These are phyloP conservation scores for Arachis monticola DNA, from an alignment of 331 rosid species.

Conservation along the genomic window DNA sequence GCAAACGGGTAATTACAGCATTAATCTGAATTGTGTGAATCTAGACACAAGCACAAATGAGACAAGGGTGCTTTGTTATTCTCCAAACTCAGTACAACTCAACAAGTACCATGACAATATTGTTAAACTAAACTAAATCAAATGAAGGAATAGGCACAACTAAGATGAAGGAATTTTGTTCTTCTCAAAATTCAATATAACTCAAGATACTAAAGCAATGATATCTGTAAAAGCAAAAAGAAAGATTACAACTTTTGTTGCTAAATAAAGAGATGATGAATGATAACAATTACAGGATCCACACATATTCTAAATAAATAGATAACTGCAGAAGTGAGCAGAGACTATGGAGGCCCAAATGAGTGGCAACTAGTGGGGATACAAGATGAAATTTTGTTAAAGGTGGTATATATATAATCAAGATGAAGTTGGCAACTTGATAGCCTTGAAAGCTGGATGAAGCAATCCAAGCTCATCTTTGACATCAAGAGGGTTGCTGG, in stretches of 20 bases:
- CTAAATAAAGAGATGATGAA: background rate
- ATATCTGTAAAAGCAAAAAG: conserved; percentile 8
- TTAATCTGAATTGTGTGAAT: conserved; percentile 21
- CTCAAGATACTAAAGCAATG: conserved; percentile 17
- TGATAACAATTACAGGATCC: conserved; percentile 15
- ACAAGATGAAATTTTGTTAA: conserved; percentile 13
- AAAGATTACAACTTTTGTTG: conserved; percentile 10
- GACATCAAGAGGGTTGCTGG: conserved; percentile 55
- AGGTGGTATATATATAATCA: conserved; percentile 14
- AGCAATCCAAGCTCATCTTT: conserved; percentile 76
- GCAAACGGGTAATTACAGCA: background rate
- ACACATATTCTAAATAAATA: conserved; percentile 14
- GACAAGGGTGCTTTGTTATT: background rate
- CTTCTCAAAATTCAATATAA: conserved; percentile 8
- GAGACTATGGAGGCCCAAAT: background rate
- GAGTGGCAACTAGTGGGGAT: background rate
- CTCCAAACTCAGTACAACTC: conserved; percentile 11
- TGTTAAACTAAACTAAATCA: conserved; percentile 9
- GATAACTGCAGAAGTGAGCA: conserved; percentile 5
- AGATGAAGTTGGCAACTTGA: conserved; percentile 34
- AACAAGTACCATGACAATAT: background rate
- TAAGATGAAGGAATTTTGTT: background rate
- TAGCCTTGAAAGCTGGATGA: conserved; percentile 63
- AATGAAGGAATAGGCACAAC: conserved; percentile 21
- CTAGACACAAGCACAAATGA: background rate